Base-by-base conservation (phyloP, 345 rosid species). In the Lenwebbia sp. region DNA sequence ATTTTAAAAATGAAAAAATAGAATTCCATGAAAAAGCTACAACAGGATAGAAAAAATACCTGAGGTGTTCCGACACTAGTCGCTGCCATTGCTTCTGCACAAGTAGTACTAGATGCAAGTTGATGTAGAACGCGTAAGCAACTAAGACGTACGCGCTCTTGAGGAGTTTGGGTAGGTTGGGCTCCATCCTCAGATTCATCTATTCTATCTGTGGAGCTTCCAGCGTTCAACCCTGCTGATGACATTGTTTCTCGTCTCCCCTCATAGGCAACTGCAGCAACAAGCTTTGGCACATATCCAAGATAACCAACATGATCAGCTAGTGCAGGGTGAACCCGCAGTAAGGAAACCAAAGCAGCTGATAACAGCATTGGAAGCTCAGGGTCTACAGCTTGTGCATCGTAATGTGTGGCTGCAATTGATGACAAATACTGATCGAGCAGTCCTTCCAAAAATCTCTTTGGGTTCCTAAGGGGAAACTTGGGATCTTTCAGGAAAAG, bases 31-130 rank as follows among this genome's bases (percentile, higher is more conserved):
- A 82, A 21, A 50, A 83, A 83, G 58, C 23, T 51, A 33, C 25
- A 26, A 52, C 25, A 54, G 56, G 57, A 52, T 21, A 33, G n/a
- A 57, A 81, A 13, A 83, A 86, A 83, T 75, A 93, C 99, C 98
- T 97, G 99, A 54, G 99, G 98, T 55, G 96, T 90, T 84, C 99
- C 99, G 21, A 88, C 96, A 90, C 99, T 96, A 83, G 99, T 97
- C 83, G 99, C 98, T 62, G 99, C 99, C 99, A 97, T 97, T 86
- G 99, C 99, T 93, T 97, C 99, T 10, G 98, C 99, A 90, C 99
- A 97, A 82, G 91, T 92, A 9, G 96, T 96, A 90, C 99, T 97
- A 53, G 99, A 94, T 41, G 99, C 99, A 88, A 97, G 99, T 91
- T 97, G 99, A 92, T 97, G 99, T 33, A 97, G 90, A 85, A 96